Conservation (phyloP, 768 basidiomycete species). For the Suillus subaureus region DNA sequence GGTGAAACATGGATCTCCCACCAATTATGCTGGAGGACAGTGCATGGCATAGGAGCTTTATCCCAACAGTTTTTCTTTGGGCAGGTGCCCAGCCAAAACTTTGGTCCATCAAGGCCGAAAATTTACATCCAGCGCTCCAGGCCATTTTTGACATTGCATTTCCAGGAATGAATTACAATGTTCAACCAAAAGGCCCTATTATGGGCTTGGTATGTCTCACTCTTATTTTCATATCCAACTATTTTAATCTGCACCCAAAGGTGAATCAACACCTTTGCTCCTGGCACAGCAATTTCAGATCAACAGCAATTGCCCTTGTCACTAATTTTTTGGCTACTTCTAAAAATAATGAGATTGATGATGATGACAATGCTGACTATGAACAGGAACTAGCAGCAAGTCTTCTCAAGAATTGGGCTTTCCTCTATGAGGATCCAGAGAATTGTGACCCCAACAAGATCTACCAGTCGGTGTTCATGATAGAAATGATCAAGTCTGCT, state of each 20-base stretch:
- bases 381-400: neutral
- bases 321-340: no score
- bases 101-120: conserved; percentile 11
- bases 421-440: conserved; percentile 13
- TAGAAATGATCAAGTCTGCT: conserved; percentile 9
- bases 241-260: no score
- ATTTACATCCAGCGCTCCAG: conserved; percentile 6
- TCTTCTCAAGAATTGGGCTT: neutral
- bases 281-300: no score
- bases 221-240: neutral
- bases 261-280: no score
- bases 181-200: neutral
- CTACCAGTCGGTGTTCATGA: conserved; percentile 8
- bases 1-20: neutral
- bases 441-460: neutral
- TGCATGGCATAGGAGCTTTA: conserved; percentile 6
- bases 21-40: neutral
- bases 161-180: conserved; percentile 8
- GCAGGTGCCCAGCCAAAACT: conserved; percentile 11
- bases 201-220: conserved; percentile 9
- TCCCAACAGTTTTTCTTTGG: conserved; percentile 12
- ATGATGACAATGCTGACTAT: no score
- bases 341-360: no score
- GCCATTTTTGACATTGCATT: conserved; percentile 10
- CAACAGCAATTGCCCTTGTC: no score